A percentile compares a stretch with the other conserved stretches of the same genome.
Evolutionary conservation across 768 basidiomycete species (phyloP).

Genomic region (Leucogyrophana mollusca): DNA sequence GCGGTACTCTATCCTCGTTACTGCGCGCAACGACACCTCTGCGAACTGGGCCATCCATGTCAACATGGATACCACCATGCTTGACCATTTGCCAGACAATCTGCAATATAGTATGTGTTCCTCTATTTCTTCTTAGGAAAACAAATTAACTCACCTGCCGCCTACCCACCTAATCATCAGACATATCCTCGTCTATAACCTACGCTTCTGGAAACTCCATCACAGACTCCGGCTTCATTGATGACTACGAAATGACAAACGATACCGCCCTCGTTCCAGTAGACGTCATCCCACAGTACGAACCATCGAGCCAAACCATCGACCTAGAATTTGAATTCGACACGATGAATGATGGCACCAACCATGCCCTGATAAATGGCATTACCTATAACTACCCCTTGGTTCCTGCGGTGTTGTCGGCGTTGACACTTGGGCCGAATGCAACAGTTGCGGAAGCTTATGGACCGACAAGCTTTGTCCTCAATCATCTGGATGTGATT

Average conservation of each 20-base stretch:
- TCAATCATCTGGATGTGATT: constrained; percentile 66
- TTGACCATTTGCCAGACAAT: constrained; percentile 68
- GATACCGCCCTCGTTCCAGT: constrained; percentile 68
- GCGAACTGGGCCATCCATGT: constrained; percentile 82
- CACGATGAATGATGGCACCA: constrained; percentile 77
- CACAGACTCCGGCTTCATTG: constrained; percentile 48
- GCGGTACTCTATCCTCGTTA: constrained; percentile 84
- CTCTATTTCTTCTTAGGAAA: too few relatives aligned
- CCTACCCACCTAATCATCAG: constrained; percentile 30
- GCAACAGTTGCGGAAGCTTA: constrained; percentile 64
- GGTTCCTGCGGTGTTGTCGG: constrained; percentile 73
- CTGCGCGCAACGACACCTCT: constrained; percentile 75
- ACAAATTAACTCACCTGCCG: neutral
- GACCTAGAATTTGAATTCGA: constrained; percentile 73
- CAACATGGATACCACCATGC: constrained; percentile 84
- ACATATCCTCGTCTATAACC: constrained; percentile 74
- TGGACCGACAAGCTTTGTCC: constrained; percentile 67
- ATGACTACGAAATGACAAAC: constrained; percentile 56
- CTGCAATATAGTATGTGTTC: constrained; percentile 63
- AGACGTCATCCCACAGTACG: constrained; percentile 42
- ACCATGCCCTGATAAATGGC: constrained; percentile 69
- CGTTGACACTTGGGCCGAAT: constrained; percentile 65
- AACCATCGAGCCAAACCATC: constrained; percentile 48
- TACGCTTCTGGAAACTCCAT: constrained; percentile 55
- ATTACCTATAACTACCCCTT: constrained; percentile 61